A percentile compares a stretch with the other conserved stretches of the same genome.
phyloP scores from a whole-genome alignment of 2,329 filamentous ascomycete species.

The Neofusicoccum sp. region DNA sequence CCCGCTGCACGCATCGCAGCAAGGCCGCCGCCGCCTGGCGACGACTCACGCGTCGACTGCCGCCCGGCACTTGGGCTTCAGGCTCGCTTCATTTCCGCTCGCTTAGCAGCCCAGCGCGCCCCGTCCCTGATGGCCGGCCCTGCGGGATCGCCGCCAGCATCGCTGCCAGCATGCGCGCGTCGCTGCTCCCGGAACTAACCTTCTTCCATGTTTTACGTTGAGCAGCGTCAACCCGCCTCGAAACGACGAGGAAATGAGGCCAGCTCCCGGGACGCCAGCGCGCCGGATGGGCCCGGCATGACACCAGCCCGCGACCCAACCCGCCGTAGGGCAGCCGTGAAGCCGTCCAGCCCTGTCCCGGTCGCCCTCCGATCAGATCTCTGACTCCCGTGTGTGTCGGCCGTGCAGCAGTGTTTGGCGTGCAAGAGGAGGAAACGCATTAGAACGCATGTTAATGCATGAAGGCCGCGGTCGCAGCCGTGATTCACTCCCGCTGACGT shows the following conservation, averaged over 20 bases:
- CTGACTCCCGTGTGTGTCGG: neutral
- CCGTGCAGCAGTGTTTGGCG: neutral
- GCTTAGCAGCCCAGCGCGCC: too few relatives aligned
- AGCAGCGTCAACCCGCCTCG: neutral
- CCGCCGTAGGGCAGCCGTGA: neutral
- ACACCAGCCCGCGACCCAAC: neutral
- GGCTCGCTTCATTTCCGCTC: neutral
- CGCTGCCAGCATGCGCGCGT: neutral
- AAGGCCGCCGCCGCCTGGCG: neutral
- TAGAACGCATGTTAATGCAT: neutral
- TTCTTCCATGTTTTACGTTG: constrained; percentile 4
- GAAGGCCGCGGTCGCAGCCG: too few relatives aligned
- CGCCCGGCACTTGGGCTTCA: neutral
- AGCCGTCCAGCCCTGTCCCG: neutral
- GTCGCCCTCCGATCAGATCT: constrained; percentile 9
- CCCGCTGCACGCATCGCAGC: neutral
- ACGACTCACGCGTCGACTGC: neutral
- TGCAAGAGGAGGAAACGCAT: constrained; percentile 3
- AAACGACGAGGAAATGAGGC: constrained; percentile 4
- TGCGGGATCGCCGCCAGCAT: constrained; percentile 9
- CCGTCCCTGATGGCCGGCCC: too few relatives aligned
- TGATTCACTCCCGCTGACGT: neutral
- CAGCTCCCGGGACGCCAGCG: neutral
- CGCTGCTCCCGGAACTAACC: constrained; percentile 1
- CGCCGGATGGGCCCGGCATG: neutral